Evolutionary conservation across 176 grass and related monocot species (phyloP).

Genomic region (Neostapfia colusana): DNA sequence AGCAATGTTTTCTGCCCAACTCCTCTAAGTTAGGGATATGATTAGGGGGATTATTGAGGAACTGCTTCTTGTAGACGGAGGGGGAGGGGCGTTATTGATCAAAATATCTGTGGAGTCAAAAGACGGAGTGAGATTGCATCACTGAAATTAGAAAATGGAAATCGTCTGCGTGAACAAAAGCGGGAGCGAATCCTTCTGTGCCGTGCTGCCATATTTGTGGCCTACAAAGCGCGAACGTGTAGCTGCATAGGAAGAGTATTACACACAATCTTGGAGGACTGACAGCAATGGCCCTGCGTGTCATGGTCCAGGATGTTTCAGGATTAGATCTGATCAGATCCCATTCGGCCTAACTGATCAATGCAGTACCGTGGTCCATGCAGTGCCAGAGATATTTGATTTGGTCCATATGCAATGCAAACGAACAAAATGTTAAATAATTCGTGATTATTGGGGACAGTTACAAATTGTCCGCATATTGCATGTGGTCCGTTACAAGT

Average conservation of each 20-base stretch:
- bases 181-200: background rate
- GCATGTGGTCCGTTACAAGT: background rate
- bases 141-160: too few relatives aligned
- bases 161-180: too few relatives aligned
- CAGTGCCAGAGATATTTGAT: background rate
- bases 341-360: slow-evolving; percentile 25
- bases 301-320: slow-evolving; percentile 7
- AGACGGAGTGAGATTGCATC: too few relatives aligned
- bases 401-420: slow-evolving; percentile 4
- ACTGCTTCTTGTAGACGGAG: too few relatives aligned
- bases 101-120: too few relatives aligned
- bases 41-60: too few relatives aligned
- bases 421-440: background rate
- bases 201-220: background rate
- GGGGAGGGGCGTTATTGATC: too few relatives aligned
- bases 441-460: background rate
- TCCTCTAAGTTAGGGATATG: too few relatives aligned
- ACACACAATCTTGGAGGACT: background rate
- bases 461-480: background rate
- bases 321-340: slow-evolving; percentile 20
- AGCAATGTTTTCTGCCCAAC: too few relatives aligned
- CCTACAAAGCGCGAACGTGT: background rate
- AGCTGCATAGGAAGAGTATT: background rate
- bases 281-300: background rate
- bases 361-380: slow-evolving; percentile 32